Base-by-base conservation (phyloP, 2,329 filamentous ascomycete genomes). In the Fusarium scirpi region DNA sequence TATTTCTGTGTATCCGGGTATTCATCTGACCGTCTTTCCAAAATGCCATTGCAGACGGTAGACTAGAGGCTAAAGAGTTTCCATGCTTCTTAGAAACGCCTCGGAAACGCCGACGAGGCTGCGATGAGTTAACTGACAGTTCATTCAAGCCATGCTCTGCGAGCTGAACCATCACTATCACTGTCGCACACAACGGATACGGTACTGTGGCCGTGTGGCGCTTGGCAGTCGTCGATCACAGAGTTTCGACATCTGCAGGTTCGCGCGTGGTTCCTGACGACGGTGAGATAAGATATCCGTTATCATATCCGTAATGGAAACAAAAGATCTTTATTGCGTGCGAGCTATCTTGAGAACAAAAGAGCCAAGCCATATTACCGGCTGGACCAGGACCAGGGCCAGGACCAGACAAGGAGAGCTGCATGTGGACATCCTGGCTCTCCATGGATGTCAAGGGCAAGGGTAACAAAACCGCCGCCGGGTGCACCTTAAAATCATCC, bases 401-500 rank as follows among this genome's bases (percentile, higher is more conserved):
- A 60, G 52, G n/a, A 38, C 53, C 61, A 69, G 41, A 63, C 60
- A 38, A 47, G 61, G 57, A 65, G 60, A 65, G 51, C 53, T 60
- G 62, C 62, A 66, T 65, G 13, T 15, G 44, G 48, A 49, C 32
- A 54, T 48, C 38, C 59, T 58, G 34, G 38, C 32, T 27, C 52
- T 40, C 34, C 18, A n/a, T 38, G 18, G 34, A 58, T 65, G 60
- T 29, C 55, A 27, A 25, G 9, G 51, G 47, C 68, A 61, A 58
- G 68, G 68, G 53, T 65, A 24, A 30, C 55, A 71, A 71, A 74
- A 69, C 70, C 73, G 73, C 71, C 71, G 62, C 73, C 73, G 71
- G 73, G 69, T 72, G 71, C 72, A 75, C 73, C 66, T 75, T 75
- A 75, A 65, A 74, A 75, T 74, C 72, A 75, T 67, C 73, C 72